Evolutionary conservation across 1,284 basidiomycete genomes (phyloP), one percentile per base, ranked within the genome.

Genomic region (Ustilago nuda): DNA sequence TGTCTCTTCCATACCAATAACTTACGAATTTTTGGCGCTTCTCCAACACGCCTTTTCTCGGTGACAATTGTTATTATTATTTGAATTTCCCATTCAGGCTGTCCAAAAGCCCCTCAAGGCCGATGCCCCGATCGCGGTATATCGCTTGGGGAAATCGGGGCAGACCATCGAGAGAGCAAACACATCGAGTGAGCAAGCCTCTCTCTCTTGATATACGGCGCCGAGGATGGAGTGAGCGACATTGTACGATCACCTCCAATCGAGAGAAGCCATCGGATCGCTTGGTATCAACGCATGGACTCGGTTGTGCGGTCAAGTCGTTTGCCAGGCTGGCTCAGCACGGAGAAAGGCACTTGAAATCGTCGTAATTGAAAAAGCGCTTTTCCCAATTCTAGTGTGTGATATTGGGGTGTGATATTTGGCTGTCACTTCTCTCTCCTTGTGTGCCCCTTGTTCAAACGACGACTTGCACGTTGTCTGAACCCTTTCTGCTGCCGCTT

Each of bases 181-280:
- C 36, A 36, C n/a, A 19, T 6, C 43, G n/a, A 19, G 43, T 4
- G 23, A 19, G 43, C 43, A 17, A 41, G 39, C 12, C 39, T 41
- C 43, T 45, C n/a, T 45, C 3, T 45, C 5, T 19, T 7, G 8
- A n/a, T 3, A 27, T 27, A 27, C 23, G 23, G 23, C 23, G 2
- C 59, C 65, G 59, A 67, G 36, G 59, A 61, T 67, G 55, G 65
- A 56, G 65, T 55, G 65, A 56, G 65, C 51, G 13, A 9, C 9
- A 36, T 30, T 30, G n/a, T 27, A 13, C 27, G 27, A 6, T 50
- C 19, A 37, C 41, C 51, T 19, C 36, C 11, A 48, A 7, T 23
- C 23, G 41, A 45, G 41, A n/a, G 45, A 19, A 48, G 45, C 11
- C 45, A 23, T 48, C n/a, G 23, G 23, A 48, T 23, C 9, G 1